These are phyloP conservation scores for Eucalyptus grandis DNA, from an alignment of 345 rosid species.

Conservation along the genomic window DNA sequence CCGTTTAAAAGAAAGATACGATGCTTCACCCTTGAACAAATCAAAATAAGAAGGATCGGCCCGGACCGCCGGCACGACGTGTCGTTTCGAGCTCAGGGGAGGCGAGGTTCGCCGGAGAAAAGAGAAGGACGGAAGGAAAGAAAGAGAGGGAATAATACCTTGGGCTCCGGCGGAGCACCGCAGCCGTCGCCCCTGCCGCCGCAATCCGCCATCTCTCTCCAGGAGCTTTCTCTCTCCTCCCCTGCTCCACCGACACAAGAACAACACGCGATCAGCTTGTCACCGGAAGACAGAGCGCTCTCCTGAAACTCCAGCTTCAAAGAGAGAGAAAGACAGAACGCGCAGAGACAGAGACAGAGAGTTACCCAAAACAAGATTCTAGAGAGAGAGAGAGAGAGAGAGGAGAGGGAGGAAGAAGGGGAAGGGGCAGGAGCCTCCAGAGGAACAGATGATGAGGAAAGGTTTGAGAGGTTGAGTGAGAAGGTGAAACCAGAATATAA, in stretches of 20 bases:
- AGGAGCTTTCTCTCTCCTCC: neutral
- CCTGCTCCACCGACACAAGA: neutral
- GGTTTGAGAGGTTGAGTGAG: neutral
- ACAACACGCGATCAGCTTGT: neutral
- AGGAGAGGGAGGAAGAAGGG: neutral
- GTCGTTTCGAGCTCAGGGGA: neutral
- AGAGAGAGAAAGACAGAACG: neutral
- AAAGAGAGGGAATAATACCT: neutral
- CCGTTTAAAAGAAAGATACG: neutral
- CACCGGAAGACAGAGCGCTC: neutral
- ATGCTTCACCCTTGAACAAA: fast-evolving
- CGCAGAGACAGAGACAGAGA: neutral
- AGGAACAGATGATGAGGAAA: neutral
- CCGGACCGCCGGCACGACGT: neutral
- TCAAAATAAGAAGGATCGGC: neutral
- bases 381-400: neutral
- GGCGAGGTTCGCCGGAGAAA: neutral
- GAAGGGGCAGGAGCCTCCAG: neutral
- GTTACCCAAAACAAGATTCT: neutral
- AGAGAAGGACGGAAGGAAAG: neutral
- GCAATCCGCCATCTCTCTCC: neutral
- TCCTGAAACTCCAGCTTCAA: neutral
- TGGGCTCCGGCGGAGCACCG: neutral
- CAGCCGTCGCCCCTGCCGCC: neutral
- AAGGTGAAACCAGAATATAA: neutral